Conservation (phyloP, 2,329 filamentous ascomycete species). For the Hymenotorrendiella dingleyae region DNA sequence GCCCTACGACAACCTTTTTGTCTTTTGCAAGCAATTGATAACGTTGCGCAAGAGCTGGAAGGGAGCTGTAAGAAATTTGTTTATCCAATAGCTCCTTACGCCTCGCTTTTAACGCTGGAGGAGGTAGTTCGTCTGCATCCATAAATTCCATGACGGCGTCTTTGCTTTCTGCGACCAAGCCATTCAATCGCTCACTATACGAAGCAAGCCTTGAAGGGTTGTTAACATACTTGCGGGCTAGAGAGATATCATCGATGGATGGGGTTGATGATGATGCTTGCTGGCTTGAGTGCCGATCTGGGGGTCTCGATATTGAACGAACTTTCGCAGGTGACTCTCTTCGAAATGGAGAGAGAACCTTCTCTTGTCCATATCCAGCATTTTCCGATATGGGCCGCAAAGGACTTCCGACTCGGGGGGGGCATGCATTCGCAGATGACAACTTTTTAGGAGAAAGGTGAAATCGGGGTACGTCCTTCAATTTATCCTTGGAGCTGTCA, state of each 20-base stretch:
- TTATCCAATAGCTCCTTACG: slow-evolving; percentile 21
- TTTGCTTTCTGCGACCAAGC: slow-evolving; percentile 18
- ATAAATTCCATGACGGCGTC: slow-evolving; percentile 17
- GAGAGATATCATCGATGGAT: slow-evolving; percentile 22
- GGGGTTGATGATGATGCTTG: slow-evolving; percentile 17
- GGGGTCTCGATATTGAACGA: slow-evolving; percentile 4
- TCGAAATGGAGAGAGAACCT: slow-evolving; percentile 20
- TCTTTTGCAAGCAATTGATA: slow-evolving; percentile 12
- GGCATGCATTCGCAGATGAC: slow-evolving; percentile 7
- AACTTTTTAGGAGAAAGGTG: slow-evolving; percentile 4
- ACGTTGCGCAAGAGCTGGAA: slow-evolving; percentile 9
- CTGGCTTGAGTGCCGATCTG: slow-evolving; percentile 15
- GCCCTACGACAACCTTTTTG: slow-evolving; percentile 19
- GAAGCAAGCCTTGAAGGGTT: slow-evolving; percentile 15
- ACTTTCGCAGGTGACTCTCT: slow-evolving; percentile 21
- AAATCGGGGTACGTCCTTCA: slow-evolving; percentile 9
- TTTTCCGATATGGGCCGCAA: slow-evolving; percentile 25
- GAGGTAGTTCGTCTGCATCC: slow-evolving; percentile 19
- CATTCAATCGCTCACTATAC: slow-evolving; percentile 17
- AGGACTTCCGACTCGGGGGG: slow-evolving; percentile 21
- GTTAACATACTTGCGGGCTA: slow-evolving; percentile 21
- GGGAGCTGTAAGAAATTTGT: slow-evolving; percentile 15
- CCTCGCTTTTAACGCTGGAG: slow-evolving; percentile 19
- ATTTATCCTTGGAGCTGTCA: slow-evolving; percentile 6
- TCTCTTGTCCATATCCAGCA: slow-evolving; percentile 17